Conservation (phyloP, 2,329 filamentous ascomycete genomes). For the Apiospora hydei region DNA sequence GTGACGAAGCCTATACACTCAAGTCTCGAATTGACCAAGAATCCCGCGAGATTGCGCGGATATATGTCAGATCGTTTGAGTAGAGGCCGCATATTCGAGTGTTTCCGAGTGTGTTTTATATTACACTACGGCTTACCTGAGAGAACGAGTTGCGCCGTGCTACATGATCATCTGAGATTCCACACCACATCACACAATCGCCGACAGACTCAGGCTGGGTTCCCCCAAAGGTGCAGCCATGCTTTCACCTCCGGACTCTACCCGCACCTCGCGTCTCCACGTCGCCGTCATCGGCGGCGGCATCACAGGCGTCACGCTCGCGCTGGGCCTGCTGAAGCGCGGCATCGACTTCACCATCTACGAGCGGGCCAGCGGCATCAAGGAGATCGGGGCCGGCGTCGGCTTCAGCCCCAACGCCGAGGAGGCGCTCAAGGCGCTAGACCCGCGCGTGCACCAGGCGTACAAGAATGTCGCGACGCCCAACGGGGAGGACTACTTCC, state of each 20-base stretch:
- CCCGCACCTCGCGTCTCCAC: slow-evolving; percentile 31
- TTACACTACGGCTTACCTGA: neutral
- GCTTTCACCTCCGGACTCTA: slow-evolving; percentile 22
- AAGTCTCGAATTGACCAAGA: neutral
- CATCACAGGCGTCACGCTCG: slow-evolving; percentile 58
- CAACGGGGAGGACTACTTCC: slow-evolving; percentile 52
- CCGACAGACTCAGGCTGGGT: neutral
- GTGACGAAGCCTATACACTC: neutral
- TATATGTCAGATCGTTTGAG: neutral
- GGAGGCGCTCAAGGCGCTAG: slow-evolving; percentile 50
- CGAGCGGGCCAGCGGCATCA: slow-evolving; percentile 51
- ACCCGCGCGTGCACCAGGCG: slow-evolving; percentile 46
- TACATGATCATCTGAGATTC: neutral
- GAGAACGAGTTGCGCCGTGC: neutral
- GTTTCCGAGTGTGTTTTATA: neutral
- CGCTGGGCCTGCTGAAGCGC: slow-evolving; percentile 53
- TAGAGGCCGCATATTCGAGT: neutral
- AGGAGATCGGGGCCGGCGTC: slow-evolving; percentile 59
- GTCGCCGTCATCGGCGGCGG: slow-evolving; percentile 60
- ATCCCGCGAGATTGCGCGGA: neutral
- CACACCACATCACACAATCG: neutral
- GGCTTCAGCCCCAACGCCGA: slow-evolving; percentile 60
- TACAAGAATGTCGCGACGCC: slow-evolving; percentile 45
- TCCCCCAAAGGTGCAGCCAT: slow-evolving; percentile 11
- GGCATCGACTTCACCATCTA: slow-evolving; percentile 53